These are phyloP conservation scores for Hyaloperonospora brassicae DNA, from an alignment of 352 stramenopile species.

Conservation along the genomic window DNA sequence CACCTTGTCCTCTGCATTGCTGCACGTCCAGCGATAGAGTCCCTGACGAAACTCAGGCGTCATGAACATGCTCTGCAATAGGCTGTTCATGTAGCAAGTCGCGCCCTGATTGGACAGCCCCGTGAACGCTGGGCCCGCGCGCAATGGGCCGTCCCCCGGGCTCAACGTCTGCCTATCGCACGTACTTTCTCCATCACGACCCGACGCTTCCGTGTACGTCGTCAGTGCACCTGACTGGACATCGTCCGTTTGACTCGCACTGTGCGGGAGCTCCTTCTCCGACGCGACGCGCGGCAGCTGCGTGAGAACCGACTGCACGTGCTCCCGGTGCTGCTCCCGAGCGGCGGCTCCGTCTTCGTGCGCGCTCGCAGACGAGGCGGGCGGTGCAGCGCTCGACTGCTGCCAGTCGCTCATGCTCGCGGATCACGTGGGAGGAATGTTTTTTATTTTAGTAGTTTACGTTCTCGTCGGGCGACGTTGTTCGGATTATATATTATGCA, in stretches of 20 bases:
- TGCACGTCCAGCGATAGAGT: constrained; percentile 58
- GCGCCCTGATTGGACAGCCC: constrained; percentile 86
- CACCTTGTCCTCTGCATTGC: constrained; percentile 8
- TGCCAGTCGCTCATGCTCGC: no score
- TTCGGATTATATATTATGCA: no score
- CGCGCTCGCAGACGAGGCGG: constrained; percentile 7
- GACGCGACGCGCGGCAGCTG: constrained; percentile 25
- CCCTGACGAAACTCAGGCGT: constrained; percentile 80
- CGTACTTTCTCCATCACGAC: no score
- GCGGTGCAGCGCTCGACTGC: no score
- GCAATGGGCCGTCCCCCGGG: no score
- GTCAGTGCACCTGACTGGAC: constrained; percentile 39
- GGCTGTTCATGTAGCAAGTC: constrained; percentile 92
- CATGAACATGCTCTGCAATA: constrained; percentile 90
- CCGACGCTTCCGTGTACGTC: constrained; percentile 20
- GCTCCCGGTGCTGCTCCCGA: constrained; percentile 22
- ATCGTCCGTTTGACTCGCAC: constrained; percentile 13
- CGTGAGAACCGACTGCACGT: constrained; percentile 29
- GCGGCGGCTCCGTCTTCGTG: constrained; percentile 17
- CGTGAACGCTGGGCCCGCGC: constrained; percentile 30
- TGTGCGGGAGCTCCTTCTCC: constrained; percentile 10
- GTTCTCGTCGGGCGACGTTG: no score
- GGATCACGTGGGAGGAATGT: no score
- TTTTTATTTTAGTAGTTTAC: no score
- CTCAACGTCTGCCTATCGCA: no score